Evolutionary conservation across 768 basidiomycete species (phyloP).

Genomic region (Cystofilobasidium ferigula): DNA sequence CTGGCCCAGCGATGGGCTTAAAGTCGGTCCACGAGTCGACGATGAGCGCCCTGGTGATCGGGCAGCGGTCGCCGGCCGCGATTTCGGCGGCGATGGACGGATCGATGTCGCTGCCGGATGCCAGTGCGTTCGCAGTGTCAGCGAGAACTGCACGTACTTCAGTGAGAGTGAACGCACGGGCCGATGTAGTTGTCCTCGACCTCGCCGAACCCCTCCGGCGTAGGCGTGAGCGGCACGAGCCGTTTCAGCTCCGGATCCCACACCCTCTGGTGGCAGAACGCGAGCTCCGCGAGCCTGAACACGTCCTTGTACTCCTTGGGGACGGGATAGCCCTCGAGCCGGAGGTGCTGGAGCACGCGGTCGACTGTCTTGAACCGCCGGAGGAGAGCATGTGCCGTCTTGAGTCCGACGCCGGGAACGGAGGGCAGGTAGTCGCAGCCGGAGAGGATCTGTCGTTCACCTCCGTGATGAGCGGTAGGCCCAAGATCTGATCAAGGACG

Average conservation of each 20-base stretch:
- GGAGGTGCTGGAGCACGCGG: slow-evolving; percentile 56
- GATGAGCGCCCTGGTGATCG: slow-evolving; percentile 58
- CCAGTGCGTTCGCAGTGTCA: background rate
- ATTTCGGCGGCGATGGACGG: slow-evolving; percentile 53
- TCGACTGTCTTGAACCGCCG: slow-evolving; percentile 77
- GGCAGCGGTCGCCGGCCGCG: slow-evolving; percentile 60
- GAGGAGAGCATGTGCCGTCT: slow-evolving; percentile 75
- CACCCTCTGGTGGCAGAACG: slow-evolving; percentile 84
- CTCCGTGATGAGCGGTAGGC: too few relatives aligned
- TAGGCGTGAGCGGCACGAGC: slow-evolving; percentile 59
- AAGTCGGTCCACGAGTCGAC: slow-evolving; percentile 64
- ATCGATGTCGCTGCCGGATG: slow-evolving; percentile 50
- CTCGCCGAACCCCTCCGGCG: slow-evolving; percentile 49
- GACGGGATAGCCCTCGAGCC: slow-evolving; percentile 77
- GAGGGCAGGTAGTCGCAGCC: slow-evolving; percentile 52
- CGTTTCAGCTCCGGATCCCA: slow-evolving; percentile 60
- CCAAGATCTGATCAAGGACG: background rate
- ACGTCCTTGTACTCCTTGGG: slow-evolving; percentile 62
- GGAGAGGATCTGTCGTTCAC: slow-evolving; percentile 40
- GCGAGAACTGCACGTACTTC: slow-evolving; percentile 9
- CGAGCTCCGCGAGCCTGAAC: slow-evolving; percentile 75
- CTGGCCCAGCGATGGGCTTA: slow-evolving; percentile 43
- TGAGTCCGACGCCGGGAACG: slow-evolving; percentile 81
- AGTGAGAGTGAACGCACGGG: slow-evolving; percentile 57
- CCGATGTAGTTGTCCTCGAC: slow-evolving; percentile 45